These are phyloP conservation scores for Geosiphon pyriformis DNA, from an alignment of 192 early-diverging fungal species.

Conservation along the genomic window DNA sequence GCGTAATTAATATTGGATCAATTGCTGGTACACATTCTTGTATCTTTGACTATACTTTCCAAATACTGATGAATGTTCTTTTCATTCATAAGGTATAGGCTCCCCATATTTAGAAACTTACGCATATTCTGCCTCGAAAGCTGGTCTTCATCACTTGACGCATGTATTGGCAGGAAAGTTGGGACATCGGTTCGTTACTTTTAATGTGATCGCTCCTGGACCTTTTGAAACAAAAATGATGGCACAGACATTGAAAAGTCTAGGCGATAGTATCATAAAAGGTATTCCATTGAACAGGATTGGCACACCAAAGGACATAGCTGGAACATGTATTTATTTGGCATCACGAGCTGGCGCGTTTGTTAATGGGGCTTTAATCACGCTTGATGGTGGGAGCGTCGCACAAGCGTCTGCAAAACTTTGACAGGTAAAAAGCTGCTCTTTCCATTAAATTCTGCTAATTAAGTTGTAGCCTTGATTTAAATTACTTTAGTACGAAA, in stretches of 20 bases:
- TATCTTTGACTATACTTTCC: neutral
- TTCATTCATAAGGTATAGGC: too few species aligned
- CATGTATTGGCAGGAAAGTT: constrained; percentile 59
- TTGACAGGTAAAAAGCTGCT: constrained; percentile 21
- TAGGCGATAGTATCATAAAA: constrained; percentile 34
- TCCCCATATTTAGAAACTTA: too few species aligned
- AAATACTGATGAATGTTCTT: too few species aligned
- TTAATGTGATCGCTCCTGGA: constrained; percentile 69
- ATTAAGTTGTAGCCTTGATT: too few species aligned
- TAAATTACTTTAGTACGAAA: too few species aligned
- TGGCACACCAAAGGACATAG: constrained; percentile 80
- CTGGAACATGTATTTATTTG: constrained; percentile 77
- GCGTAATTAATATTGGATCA: constrained; percentile 82
- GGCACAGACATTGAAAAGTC: neutral
- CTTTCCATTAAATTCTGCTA: too few species aligned
- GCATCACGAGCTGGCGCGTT: constrained; percentile 70
- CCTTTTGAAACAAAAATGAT: constrained; percentile 52
- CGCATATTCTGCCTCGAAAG: constrained; percentile 77
- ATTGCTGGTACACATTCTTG: constrained; percentile 40
- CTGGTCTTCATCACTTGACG: constrained; percentile 71
- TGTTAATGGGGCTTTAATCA: constrained; percentile 75
- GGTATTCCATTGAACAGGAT: constrained; percentile 68
- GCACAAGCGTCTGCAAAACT: neutral
- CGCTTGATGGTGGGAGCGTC: constrained; percentile 71
- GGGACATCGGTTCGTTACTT: constrained; percentile 43